Evolutionary conservation across 2,329 filamentous ascomycete species (phyloP), one percentile per base, ranked within the genome.

Genomic region (Amauroascus verrucosus): DNA sequence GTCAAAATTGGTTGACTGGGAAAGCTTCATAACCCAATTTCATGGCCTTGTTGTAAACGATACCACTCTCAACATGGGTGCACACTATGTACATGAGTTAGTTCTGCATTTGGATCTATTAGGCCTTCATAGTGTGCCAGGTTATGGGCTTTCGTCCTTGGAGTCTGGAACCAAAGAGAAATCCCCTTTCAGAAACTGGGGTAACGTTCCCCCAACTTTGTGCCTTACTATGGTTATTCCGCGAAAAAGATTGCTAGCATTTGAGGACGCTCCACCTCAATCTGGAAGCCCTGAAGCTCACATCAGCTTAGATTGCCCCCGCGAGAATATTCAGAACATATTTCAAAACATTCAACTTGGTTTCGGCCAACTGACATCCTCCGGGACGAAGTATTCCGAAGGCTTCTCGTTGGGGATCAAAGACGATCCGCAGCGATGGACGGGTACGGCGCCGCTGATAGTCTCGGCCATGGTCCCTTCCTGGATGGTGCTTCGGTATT

Each of bases 81-180:
- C 33, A 4, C 62, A 62, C 41, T 61, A 60, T 54, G 28, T 64
- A 3, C 63, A 67, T 43, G 64, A 65, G 37, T 41, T 67, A 4
- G 62, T 57, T 54, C 28, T 63, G n/a, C 57, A 63, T 5, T 56
- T 67, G 5, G 59, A 65, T 48, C 40, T 63, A 7, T 56, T 58
- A 26, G 62, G 57, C 6, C 40, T 67, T 13, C 18, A 22, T 24
- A 41, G 11, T 11, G 7, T 24, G 38, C 18, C 38, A 11, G 7
- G 5, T 22, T 41, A 18, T 18, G 7, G 16, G 11, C 18, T 24
- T 41, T 41, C 20, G 18, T 11, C 18, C 6, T 8, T 7, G 18
- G 38, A 41, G 18, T 11, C 24, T 5, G 14, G 14, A 14, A 16
- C 16, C 13, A 32, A 26, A 16, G 40, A 35, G 16, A 38, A 30